Evolutionary conservation across 495 filamentous ascomycete genomes (phyloP).

Genomic region (Penicillium argentinense): DNA sequence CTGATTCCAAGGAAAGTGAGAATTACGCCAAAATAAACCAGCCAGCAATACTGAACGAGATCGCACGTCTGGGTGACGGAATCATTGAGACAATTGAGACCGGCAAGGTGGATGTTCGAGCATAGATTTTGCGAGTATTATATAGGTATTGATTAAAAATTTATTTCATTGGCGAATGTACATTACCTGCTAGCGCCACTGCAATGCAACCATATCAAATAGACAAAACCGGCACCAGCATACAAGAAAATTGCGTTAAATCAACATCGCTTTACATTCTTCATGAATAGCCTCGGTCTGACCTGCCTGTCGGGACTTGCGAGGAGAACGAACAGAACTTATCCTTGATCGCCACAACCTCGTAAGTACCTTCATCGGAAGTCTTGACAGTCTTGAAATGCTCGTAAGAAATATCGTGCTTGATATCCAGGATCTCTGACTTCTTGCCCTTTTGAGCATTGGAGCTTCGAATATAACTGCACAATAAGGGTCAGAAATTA

Average conservation of each 20-base stretch:
- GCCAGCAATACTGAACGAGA: conserved; percentile 75
- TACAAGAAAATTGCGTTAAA: conserved; percentile 22
- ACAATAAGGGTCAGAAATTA: neutral
- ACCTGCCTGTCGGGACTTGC: conserved; percentile 50
- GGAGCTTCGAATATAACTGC: conserved; percentile 80
- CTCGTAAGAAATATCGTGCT: conserved; percentile 79
- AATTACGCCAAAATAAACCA: conserved; percentile 65
- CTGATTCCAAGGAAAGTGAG: conserved; percentile 17
- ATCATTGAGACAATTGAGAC: conserved; percentile 45
- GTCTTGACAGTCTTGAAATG: conserved; percentile 76
- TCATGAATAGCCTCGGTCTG: conserved; percentile 31
- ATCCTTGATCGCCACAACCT: conserved; percentile 94
- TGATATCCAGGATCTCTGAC: conserved; percentile 79
- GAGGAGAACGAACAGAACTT: conserved; percentile 82
- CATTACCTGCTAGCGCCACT: conserved; percentile 35
- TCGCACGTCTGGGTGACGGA: conserved; percentile 51
- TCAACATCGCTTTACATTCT: conserved; percentile 21
- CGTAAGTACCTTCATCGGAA: conserved; percentile 92
- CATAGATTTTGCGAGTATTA: neutral
- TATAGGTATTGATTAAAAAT: neutral
- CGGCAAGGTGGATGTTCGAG: conserved; percentile 1
- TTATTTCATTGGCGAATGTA: conserved; percentile 23
- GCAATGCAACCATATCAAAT: conserved; percentile 35
- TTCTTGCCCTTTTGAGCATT: conserved; percentile 76
- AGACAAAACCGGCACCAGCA: conserved; percentile 19